Base-by-base conservation (phyloP, 2,329 filamentous ascomycete species). In the Elsinoe ampelina region DNA sequence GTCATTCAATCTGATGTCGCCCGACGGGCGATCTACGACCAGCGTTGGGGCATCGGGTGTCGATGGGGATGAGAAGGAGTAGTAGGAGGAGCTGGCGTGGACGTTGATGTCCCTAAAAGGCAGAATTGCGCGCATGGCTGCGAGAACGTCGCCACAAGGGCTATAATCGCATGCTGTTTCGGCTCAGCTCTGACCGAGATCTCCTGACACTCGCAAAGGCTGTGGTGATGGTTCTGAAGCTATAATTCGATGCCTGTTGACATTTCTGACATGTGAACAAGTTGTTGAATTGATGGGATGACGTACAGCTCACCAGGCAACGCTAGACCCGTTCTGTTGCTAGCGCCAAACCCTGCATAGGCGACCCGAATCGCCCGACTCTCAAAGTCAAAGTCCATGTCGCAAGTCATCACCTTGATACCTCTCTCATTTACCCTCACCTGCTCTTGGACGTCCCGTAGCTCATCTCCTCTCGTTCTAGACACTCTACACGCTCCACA, bases 61-160 rank as follows among this genome's bases (percentile, higher is more conserved):
- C 0, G 93, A 97, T 26, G 93, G 93, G 26, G 93, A 98, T 38
- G 89, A 91, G 73, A 98, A 98, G 65, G 90, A 89, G 78, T 98
- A 98, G 69, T 93, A 86, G 66, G 92, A 89, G 65, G 88, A 80
- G 54, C 92, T 90, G 63, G 90, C 87, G 73, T 95, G 90, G 71
- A 98, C 84, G 72, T 97, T 98, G 77, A 97, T 95, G 77, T 98
- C 93, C 69, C 92, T 83, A 74, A 91, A 98, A 19, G 92, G 93
- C 57, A 85, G 75, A 56, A 74, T 70, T 57, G 72, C 70, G 61
- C 74, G 74, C 79, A 80, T 82, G 10, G 59, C 57, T 58, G 58
- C 59, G 17, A 17, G 26, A 5, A 13, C 34, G 36, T 30, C 26
- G 36, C 34, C 19, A 55, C 15, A 12, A 15, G n/a, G n/a, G 42